Evolutionary conservation across 768 basidiomycete species (phyloP).

Genomic region (Suillus paluster): DNA sequence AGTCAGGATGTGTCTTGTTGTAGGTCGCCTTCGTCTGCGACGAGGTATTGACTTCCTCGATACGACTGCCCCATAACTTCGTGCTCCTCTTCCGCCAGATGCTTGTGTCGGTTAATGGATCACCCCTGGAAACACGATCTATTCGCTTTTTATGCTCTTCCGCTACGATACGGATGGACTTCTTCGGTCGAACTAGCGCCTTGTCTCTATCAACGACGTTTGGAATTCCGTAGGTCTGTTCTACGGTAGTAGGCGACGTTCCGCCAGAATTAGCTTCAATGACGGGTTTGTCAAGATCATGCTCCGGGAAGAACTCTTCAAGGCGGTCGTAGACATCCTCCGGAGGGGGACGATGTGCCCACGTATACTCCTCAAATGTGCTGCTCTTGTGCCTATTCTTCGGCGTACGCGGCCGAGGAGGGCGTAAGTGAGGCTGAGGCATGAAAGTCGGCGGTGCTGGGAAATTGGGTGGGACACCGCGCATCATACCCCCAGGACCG

Average conservation of each 20-base stretch:
- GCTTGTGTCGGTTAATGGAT: constrained; percentile 51
- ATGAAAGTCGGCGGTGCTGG: constrained; percentile 23
- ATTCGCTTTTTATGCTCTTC: constrained; percentile 83
- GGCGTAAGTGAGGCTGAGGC: constrained; percentile 20
- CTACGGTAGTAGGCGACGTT: constrained; percentile 72
- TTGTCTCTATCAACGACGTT: constrained; percentile 37
- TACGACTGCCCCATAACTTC: constrained; percentile 91
- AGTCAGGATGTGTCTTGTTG: constrained; percentile 53
- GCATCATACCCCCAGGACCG: constrained; percentile 15
- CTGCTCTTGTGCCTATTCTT: constrained; percentile 42
- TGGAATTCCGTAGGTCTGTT: constrained; percentile 48
- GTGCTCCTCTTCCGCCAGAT: constrained; percentile 83
- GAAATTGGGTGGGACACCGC: constrained; percentile 22
- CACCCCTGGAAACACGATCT: constrained; percentile 69
- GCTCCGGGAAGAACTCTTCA: constrained; percentile 94
- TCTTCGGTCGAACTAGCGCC: constrained; percentile 66
- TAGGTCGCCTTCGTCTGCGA: constrained; percentile 58
- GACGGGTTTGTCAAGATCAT: constrained; percentile 95
- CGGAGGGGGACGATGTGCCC: constrained; percentile 89
- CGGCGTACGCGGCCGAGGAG: constrained; percentile 29
- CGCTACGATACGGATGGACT: constrained; percentile 92
- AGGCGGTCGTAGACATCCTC: constrained; percentile 94
- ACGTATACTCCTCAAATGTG: constrained; percentile 75
- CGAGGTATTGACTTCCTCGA: constrained; percentile 90
- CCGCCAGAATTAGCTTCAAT: constrained; percentile 85